Evolutionary conservation across 202 grass and related monocot species (phyloP), one percentile per base, ranked within the genome.

Genomic region (Musa balbisiana): DNA sequence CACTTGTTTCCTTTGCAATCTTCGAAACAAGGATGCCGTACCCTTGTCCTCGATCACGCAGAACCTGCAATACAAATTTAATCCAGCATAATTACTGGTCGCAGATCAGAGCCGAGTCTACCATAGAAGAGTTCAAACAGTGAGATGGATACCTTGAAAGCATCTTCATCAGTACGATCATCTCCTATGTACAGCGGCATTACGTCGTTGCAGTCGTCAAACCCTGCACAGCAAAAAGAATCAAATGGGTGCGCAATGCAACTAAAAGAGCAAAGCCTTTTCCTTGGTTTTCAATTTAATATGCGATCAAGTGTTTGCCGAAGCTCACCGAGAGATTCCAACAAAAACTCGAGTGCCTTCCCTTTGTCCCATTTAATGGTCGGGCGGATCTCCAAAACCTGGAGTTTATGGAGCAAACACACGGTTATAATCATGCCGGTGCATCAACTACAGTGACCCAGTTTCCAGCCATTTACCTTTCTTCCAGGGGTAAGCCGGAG

Each of bases 311-410:
- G 20, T 0, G 27, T 20, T 23, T 73, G 64, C 17, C 3, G n/a
- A 25, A 10, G 60, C 83, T 69, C 64, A 92, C 87, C 92, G 2
- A 90, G 87, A 1, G 81, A 70, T 43, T 73, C 70, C 73, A 96
- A 86, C 33, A 96, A 79, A 79, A 96, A 96, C 73, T 92, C 87
- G 21, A 96, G 89, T 0, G 92, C 92, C 79, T 81, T 87, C 66
- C 92, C 92, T 82, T 96, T 96, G 89, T 96, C 92, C 92, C 92
- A 96, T 66, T 86, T 88, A 72, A 96, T 82, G 17, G 73, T 66
- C 8, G 92, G 92, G 16, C 92, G 73, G 75, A 96, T 80, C 81
- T 96, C 92, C 16, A 96, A 74, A 23, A 88, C 86, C 86, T 88
- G 23, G 25, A 72, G 16, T 73, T 25, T 43, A 58, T 6, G 52